Percentiles rank a stretch among this genome's conserved stretches.
These are phyloP conservation scores for Obelidium mucronatum DNA, from an alignment of 192 early-diverging fungal species.

Conservation along the genomic window DNA sequence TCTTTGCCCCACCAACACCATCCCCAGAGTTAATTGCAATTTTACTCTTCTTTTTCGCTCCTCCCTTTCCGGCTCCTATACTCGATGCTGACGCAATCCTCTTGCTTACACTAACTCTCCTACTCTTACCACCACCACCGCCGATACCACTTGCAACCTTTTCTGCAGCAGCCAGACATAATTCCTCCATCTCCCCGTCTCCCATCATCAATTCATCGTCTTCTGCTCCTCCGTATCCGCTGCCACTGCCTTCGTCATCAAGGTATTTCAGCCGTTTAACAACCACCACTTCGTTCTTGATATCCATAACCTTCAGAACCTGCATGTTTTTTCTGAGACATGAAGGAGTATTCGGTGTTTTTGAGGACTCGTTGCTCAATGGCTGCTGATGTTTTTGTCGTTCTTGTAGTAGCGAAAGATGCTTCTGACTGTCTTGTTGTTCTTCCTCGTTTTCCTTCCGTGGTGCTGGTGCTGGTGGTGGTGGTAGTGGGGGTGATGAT, in stretches of 20 bases:
- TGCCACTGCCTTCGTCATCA: background rate
- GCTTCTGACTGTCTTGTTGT: too few relatives aligned
- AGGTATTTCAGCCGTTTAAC: background rate
- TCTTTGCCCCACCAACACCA: background rate
- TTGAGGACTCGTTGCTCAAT: background rate
- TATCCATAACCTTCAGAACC: conserved; percentile 3
- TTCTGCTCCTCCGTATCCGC: background rate
- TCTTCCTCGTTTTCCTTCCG: too few relatives aligned
- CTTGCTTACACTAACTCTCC: background rate
- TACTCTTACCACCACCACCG: too few relatives aligned
- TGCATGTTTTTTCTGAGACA: background rate
- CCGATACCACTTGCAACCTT: background rate
- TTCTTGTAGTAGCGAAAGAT: background rate
- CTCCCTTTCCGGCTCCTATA: background rate
- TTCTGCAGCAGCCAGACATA: background rate
- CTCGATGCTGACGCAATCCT: background rate
- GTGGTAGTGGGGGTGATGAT: background rate
- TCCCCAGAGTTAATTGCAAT: conserved; percentile 70
- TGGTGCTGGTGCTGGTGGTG: background rate
- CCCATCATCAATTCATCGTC: background rate
- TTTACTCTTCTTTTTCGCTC: conserved; percentile 62
- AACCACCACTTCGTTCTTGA: background rate
- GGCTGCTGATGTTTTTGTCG: background rate
- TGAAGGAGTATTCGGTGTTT: background rate
- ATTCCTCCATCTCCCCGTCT: background rate